Conservation (phyloP, 495 filamentous ascomycete species). For the Penicillium maclennaniae region DNA sequence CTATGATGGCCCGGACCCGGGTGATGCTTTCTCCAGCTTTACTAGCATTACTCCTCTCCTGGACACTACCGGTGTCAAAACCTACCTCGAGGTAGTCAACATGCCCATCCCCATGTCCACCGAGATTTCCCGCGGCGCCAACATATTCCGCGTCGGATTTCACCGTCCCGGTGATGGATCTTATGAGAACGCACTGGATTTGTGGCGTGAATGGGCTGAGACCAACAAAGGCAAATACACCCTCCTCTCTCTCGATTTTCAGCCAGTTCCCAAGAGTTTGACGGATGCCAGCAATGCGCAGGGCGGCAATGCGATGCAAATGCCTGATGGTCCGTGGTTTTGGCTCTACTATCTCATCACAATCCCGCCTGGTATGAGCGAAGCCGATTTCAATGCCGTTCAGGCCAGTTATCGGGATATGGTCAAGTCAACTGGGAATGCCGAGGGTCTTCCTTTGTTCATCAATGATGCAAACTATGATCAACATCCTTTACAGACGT, state of each 20-base stretch:
- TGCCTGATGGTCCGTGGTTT: slow-evolving; percentile 36
- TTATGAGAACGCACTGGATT: slow-evolving; percentile 20
- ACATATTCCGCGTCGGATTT: slow-evolving; percentile 35
- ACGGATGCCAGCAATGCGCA: slow-evolving; percentile 34
- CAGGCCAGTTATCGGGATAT: slow-evolving; percentile 31
- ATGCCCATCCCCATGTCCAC: slow-evolving; percentile 29
- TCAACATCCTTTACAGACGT: slow-evolving; percentile 30
- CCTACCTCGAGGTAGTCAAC: slow-evolving; percentile 28
- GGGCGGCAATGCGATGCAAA: slow-evolving; percentile 36
- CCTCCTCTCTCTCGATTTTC: slow-evolving; percentile 30
- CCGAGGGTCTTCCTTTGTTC: slow-evolving; percentile 29
- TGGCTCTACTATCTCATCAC: slow-evolving; percentile 31
- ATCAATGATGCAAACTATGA: slow-evolving; percentile 33
- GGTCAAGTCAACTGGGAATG: slow-evolving; percentile 22
- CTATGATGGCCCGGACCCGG: slow-evolving; percentile 32
- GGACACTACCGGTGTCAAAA: slow-evolving; percentile 24
- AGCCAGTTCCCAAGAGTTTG: slow-evolving; percentile 30
- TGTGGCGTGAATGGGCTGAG: slow-evolving; percentile 28
- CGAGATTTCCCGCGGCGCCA: slow-evolving; percentile 26
- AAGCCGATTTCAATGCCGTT: slow-evolving; percentile 24
- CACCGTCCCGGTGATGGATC: slow-evolving; percentile 24
- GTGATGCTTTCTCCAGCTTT: slow-evolving; percentile 27
- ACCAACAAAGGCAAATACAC: slow-evolving; percentile 28
- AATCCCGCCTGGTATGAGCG: slow-evolving; percentile 20
- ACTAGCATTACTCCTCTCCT: slow-evolving; percentile 25